These are phyloP conservation scores for Sphagnum magellanicum DNA, from an alignment of 228 moss, liverwort and hornwort species.

Conservation along the genomic window DNA sequence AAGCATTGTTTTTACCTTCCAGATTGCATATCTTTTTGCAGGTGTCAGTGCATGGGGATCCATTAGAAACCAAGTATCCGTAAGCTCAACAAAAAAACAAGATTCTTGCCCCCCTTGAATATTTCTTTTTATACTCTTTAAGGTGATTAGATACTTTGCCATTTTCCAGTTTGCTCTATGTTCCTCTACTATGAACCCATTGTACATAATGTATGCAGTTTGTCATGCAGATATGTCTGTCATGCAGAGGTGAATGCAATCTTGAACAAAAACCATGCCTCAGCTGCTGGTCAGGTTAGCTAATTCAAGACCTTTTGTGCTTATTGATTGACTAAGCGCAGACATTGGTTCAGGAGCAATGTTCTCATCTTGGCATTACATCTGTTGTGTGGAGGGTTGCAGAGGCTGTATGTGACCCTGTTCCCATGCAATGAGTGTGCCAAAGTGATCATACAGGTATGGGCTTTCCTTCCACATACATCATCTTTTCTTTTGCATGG, in stretches of 20 bases:
- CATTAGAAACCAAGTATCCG: conserved; percentile 84
- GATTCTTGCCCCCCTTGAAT: background rate
- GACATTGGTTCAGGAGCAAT: no score
- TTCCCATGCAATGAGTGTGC: conserved; percentile 94
- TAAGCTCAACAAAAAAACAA: conserved; percentile 13
- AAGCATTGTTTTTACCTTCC: no score
- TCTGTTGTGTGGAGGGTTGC: conserved; percentile 11
- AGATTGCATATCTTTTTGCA: conserved; percentile 13
- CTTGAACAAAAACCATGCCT: conserved; percentile 84
- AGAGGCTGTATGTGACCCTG: conserved; percentile 83
- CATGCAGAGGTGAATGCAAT: conserved; percentile 94
- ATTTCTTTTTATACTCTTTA: background rate
- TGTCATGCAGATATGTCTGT: conserved; percentile 63
- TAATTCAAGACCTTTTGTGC: background rate
- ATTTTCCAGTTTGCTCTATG: no score
- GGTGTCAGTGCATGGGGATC: conserved; percentile 71
- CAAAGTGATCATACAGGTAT: conserved; percentile 85
- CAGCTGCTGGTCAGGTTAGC: conserved; percentile 81
- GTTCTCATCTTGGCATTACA: no score
- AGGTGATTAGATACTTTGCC: background rate
- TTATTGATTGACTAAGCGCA: no score
- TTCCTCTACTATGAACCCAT: no score
- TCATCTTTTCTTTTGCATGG: background rate
- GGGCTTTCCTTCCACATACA: background rate
- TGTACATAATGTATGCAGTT: no score